Percentiles rank a stretch among this genome's conserved stretches.
These are phyloP conservation scores for Drechslerella stenobrocha DNA, from an alignment of 2,329 filamentous ascomycete genomes.

Conservation along the genomic window DNA sequence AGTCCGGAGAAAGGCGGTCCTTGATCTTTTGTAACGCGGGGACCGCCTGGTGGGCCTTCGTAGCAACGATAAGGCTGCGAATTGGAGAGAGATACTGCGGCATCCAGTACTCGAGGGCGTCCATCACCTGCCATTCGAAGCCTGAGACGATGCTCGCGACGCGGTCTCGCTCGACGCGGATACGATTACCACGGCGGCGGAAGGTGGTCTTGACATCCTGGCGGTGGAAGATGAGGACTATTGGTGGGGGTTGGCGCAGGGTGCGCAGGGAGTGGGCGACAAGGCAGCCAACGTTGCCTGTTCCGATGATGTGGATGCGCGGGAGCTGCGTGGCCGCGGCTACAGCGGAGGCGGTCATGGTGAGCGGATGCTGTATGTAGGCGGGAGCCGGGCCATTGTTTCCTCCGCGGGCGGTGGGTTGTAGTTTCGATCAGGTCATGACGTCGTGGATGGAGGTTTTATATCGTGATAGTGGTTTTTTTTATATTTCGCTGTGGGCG, in stretches of 20 bases:
- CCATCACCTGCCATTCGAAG: conserved; percentile 53
- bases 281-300: conserved; percentile 79
- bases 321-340: conserved; percentile 17
- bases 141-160: conserved; percentile 54
- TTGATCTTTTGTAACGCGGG: conserved; percentile 68
- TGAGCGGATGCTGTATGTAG: conserved; percentile 53
- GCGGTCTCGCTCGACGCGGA: conserved; percentile 57
- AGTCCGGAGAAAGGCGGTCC: conserved; percentile 67
- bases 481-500: conserved; percentile 1
- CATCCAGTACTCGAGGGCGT: conserved; percentile 35
- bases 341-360: conserved; percentile 49
- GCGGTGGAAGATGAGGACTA: conserved; percentile 79
- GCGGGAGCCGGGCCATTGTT: conserved; percentile 54
- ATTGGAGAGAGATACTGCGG: conserved; percentile 57
- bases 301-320: conserved; percentile 74
- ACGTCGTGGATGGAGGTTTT: conserved; percentile 2
- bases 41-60: conserved; percentile 72
- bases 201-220: conserved; percentile 60
- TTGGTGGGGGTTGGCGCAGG: conserved; percentile 66
- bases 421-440: conserved; percentile 37
- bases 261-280: conserved; percentile 72
- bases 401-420: conserved; percentile 53
- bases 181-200: conserved; percentile 57
- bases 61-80: conserved; percentile 74
- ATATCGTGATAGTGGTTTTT: not conserved